Conservation (phyloP, 306 rosid genomes). For the Medicago truncatula region DNA sequence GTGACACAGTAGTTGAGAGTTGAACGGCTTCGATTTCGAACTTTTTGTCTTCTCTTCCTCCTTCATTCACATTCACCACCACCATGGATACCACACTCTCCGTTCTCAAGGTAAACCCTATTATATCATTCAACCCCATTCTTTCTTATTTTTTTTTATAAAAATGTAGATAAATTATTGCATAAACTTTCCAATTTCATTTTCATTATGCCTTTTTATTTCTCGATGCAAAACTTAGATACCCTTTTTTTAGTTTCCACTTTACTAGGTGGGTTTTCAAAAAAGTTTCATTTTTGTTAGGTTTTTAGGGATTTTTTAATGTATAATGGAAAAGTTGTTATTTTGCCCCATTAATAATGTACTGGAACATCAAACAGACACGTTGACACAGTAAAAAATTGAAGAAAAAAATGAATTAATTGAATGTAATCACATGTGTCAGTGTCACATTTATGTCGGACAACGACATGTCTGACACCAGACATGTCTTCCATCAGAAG, state of each 20-base stretch:
- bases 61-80: constrained; percentile 30
- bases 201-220: background rate
- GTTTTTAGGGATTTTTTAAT: background rate
- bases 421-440: too few relatives aligned
- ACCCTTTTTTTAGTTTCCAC: constrained; percentile 2
- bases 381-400: too few relatives aligned
- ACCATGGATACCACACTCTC: constrained; percentile 50
- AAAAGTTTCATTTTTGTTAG: constrained; percentile 1
- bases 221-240: background rate
- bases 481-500: too few relatives aligned
- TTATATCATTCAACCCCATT: background rate
- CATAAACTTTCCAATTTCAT: background rate
- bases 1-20: background rate
- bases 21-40: background rate
- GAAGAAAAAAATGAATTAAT: too few relatives aligned
- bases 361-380: too few relatives aligned
- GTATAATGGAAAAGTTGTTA: constrained; percentile 24
- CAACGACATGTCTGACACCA: too few relatives aligned
- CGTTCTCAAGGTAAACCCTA: constrained; percentile 61
- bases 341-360: background rate
- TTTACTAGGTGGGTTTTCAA: background rate
- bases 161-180: constrained; percentile 14
- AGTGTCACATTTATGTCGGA: too few relatives aligned
- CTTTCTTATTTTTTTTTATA: background rate
- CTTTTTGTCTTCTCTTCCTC: constrained; percentile 6